Conservation (phyloP, 192 early-diverging fungal species). For the Anaeromyces robustus region DNA sequence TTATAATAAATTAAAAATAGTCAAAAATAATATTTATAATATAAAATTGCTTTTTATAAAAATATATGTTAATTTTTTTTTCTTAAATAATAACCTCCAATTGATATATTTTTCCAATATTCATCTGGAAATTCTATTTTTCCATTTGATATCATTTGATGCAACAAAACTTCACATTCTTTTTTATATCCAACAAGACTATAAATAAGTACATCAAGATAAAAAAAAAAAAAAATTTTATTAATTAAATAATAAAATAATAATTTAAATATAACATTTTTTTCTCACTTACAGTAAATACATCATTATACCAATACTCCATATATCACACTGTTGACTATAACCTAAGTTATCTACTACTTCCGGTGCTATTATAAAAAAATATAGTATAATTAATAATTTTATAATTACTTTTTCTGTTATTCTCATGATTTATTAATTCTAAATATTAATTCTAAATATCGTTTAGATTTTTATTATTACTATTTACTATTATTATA, state of each 20-base stretch:
- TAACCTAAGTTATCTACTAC: slow-evolving; percentile 29
- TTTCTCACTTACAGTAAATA: slow-evolving; percentile 19
- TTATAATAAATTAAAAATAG: no score
- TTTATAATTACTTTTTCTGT: no score
- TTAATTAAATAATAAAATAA: no score
- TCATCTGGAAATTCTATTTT: slow-evolving; percentile 23
- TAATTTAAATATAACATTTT: no score
- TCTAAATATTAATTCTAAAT: no score
- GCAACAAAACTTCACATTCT: slow-evolving; percentile 13
- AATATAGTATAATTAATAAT: neutral
- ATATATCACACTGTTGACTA: slow-evolving; percentile 30
- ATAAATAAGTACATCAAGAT: neutral
- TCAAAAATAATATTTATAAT: no score
- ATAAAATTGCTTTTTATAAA: no score
- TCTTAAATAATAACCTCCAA: neutral
- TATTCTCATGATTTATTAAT: no score
- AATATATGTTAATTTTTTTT: no score
- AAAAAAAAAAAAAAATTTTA: neutral
- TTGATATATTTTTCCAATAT: slow-evolving; percentile 11
- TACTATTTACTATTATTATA: no score
- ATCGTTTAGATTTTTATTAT: no score
- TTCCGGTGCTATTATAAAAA: slow-evolving; percentile 19
- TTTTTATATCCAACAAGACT: slow-evolving; percentile 21
- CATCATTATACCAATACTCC: slow-evolving; percentile 36
- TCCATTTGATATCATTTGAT: slow-evolving; percentile 16